phyloP scores from a whole-genome alignment of 169 alveolate genomes.

The Babesia ovis region DNA sequence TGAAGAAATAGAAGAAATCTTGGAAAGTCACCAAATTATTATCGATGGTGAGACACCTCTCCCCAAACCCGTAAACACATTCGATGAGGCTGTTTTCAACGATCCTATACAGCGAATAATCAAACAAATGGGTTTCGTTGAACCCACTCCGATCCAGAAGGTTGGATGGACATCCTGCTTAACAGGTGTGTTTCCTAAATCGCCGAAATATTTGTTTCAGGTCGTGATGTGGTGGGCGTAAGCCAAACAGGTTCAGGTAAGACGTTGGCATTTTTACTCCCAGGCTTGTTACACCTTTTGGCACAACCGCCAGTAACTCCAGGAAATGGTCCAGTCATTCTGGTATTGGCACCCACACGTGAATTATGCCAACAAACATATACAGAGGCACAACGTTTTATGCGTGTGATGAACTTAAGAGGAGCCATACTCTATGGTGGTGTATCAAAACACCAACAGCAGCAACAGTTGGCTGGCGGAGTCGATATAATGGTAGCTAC shows the following conservation, averaged over 20 bases:
- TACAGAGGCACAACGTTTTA: conserved; percentile 72
- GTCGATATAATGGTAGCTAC: conserved; percentile 95
- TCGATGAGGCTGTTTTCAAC: conserved; percentile 75
- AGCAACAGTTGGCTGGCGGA: conserved; percentile 83
- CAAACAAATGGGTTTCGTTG: conserved; percentile 68
- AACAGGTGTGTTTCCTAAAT: conserved; percentile 63
- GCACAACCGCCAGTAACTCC: conserved; percentile 73
- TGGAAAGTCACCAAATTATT: conserved; percentile 61
- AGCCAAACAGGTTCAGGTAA: conserved; percentile 97
- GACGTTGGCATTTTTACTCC: conserved; percentile 91
- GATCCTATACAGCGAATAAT: conserved; percentile 69
- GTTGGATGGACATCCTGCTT: conserved; percentile 78
- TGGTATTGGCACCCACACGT: conserved; percentile 87
- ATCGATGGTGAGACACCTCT: conserved; percentile 70
- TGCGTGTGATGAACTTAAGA: conserved; percentile 69
- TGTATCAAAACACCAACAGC: conserved; percentile 75
- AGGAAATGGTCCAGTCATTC: conserved; percentile 50
- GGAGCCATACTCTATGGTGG: conserved; percentile 87
- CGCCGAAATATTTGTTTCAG: conserved; percentile 65
- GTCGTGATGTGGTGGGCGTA: conserved; percentile 93
- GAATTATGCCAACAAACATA: conserved; percentile 87
- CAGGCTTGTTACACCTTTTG: conserved; percentile 87
- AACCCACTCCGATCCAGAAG: conserved; percentile 88
- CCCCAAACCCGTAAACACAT: conserved; percentile 70
- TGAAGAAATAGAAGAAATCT: conserved; percentile 72